Base-by-base conservation (phyloP, 257 asterid species). In the Solanum chmielewskii region DNA sequence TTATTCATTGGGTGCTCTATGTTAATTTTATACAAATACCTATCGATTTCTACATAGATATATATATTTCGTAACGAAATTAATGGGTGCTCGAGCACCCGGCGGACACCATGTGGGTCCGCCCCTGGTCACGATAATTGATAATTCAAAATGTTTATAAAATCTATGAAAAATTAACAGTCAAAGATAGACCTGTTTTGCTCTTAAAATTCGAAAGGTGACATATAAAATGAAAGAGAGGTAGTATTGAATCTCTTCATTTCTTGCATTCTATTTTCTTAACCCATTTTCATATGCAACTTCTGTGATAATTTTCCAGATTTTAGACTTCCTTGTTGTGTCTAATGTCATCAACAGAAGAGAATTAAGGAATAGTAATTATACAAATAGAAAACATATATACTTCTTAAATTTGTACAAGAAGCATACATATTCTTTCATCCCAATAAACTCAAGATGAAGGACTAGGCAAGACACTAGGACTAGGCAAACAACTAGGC, bases 401-500 rank as follows among this genome's bases (percentile, higher is more conserved):
- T 39, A 39, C 85, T 80, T 80, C 80, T 42, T 80, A 80, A 86
- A 70, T 41, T 86, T 74, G 85, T 25, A 86, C 66, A 86, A 86
- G 85, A 86, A 75, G 52, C 85, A 47, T 59, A 56, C 33, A 62
- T 75, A 77, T 75, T 47, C 60, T 52, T 16, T 25, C 62, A 15
- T 60, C 82, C 62, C 44, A 75, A 20, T 41, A 23, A 60, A 59
- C 41, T 87, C 87, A 92, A 75, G 98, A 94, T 87, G 85, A 80
- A 27, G 99, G 99, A 89, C 99, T 96, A 2, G 97, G 99, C 90
- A 94, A 91, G 45, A 93, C 91, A 86, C 62, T 90, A 56, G 99
- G 99, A 89, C 99, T 96, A 4, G 98, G 99, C 90, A 94, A 91
- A 82, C 94, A 92, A 83, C 73, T 90, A 56, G 95, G 71, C 6